Base-by-base conservation (phyloP, 192 early-diverging fungal species). In the Phycomyces blakesleeanus region DNA sequence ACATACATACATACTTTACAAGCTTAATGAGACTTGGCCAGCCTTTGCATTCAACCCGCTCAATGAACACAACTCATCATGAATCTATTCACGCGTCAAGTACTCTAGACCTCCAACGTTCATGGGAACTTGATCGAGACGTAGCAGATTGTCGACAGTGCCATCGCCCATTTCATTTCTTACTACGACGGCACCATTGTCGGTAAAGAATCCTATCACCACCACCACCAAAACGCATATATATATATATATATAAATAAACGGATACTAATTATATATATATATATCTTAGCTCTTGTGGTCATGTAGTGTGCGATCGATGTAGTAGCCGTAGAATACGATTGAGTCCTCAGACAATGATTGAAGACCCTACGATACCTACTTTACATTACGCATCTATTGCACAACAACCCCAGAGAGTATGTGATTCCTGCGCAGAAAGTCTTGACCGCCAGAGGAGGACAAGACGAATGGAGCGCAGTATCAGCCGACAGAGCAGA, bases 201-300 rank as follows among this genome's bases (percentile, higher is more conserved):
- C 38, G 67, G 67, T 68, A 68, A 51, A 15, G 3, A 9, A 18
- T 10, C 14, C 40, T 41, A 25, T 37, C 0, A 16, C 22, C 20
- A 56, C 11, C 6, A n/a, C 22, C 2, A 56, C 1, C 34, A 51
- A 61, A 16, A 49, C 0, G 27, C 10, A 22, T 0, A 1, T 18
- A 18, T 53, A 41, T 39, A 42, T 55, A 27, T 64, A 29, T n/a
- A 55, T 15, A 24, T 27, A 15, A 12, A 5, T 3, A 34, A 5
- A 51, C 20, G 8, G 16, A 15, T 37, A 10, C 38, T n/a, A n/a
- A n/a, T n/a, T n/a, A n/a, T n/a, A n/a, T n/a, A n/a, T n/a, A n/a
- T n/a, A n/a, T n/a, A n/a, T n/a, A n/a, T n/a, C n/a, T n/a, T n/a
- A 85, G 95, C 42, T 89, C 91, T 37, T 96, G 94, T 81, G 94